phyloP scores from a whole-genome alignment of 352 stramenopile species.

The Globisporangium polare region DNA sequence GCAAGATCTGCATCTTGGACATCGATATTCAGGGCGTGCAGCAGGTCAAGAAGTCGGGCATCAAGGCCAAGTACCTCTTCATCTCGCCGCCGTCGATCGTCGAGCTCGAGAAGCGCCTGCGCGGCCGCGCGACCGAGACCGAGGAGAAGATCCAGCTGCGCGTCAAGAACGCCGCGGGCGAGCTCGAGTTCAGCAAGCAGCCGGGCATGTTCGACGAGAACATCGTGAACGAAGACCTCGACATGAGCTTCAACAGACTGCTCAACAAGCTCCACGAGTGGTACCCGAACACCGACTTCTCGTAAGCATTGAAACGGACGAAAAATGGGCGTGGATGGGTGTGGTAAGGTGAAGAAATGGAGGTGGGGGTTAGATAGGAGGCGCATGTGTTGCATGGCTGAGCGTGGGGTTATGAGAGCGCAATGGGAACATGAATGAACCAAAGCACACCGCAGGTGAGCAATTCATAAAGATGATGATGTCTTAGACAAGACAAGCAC shows the following conservation, averaged over 20 bases:
- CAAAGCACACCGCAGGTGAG: slow-evolving; percentile 3
- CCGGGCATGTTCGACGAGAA: slow-evolving; percentile 86
- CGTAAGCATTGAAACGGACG: slow-evolving; percentile 16
- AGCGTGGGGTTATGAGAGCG: not conserved
- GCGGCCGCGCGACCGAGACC: slow-evolving; percentile 93
- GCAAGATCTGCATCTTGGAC: slow-evolving; percentile 98
- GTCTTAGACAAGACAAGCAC: not conserved
- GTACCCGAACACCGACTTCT: slow-evolving; percentile 69
- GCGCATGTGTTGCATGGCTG: not conserved
- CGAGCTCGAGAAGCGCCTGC: slow-evolving; percentile 92
- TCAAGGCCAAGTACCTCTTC: slow-evolving; percentile 95
- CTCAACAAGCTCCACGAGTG: slow-evolving; percentile 62
- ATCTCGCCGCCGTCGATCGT: slow-evolving; percentile 95
- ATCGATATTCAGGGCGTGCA: slow-evolving; percentile 98
- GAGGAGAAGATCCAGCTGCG: slow-evolving; percentile 95
- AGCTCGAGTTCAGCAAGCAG: slow-evolving; percentile 90
- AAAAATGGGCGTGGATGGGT: not conserved
- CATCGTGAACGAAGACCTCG: slow-evolving; percentile 87
- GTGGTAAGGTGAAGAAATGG: not conserved
- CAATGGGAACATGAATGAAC: slow-evolving; percentile 1
- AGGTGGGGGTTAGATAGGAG: slow-evolving; percentile 6
- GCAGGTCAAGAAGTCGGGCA: slow-evolving; percentile 87
- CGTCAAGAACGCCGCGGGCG: slow-evolving; percentile 90
- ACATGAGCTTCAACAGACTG: slow-evolving; percentile 78
- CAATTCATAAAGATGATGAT: not conserved